Conservation (phyloP, 257 asterid genomes). For the Solanum acaule region DNA sequence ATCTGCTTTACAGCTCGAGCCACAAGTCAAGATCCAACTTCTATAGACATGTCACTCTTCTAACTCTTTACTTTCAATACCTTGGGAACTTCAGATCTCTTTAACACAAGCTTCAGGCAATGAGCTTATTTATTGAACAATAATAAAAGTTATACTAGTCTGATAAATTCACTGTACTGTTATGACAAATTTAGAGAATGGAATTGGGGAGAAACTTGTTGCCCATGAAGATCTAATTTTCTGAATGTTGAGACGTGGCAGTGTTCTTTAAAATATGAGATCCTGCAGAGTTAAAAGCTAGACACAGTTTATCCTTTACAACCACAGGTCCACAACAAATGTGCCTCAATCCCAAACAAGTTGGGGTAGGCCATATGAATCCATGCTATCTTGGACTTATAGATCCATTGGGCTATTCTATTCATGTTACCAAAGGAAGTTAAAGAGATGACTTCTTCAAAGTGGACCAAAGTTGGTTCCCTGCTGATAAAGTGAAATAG, state of each 20-base stretch:
- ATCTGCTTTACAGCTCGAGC: not conserved
- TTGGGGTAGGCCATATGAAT: not conserved
- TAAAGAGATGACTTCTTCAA: not conserved
- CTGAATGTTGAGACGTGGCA: not conserved
- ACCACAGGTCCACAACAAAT: not conserved
- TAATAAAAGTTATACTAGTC: not conserved
- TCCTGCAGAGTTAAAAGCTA: not conserved
- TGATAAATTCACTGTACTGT: not conserved
- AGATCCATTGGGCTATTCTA: not conserved
- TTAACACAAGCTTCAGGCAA: not conserved
- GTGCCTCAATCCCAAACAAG: not conserved
- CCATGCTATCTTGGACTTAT: not conserved
- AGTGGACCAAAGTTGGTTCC: not conserved
- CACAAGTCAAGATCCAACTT: not conserved
- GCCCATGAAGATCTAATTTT: not conserved
- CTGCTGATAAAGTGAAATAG: not conserved
- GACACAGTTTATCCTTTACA: not conserved
- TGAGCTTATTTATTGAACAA: not conserved
- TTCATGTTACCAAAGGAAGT: not conserved
- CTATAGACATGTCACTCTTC: not conserved
- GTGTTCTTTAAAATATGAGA: not conserved
- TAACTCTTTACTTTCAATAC: not conserved
- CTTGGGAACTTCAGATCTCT: not conserved
- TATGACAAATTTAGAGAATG: not conserved
- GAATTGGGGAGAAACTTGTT: not conserved